Evolutionary conservation across 2,329 filamentous ascomycete genomes (phyloP), one percentile per base, ranked within the genome.

Genomic region (Penicillium frequentans): DNA sequence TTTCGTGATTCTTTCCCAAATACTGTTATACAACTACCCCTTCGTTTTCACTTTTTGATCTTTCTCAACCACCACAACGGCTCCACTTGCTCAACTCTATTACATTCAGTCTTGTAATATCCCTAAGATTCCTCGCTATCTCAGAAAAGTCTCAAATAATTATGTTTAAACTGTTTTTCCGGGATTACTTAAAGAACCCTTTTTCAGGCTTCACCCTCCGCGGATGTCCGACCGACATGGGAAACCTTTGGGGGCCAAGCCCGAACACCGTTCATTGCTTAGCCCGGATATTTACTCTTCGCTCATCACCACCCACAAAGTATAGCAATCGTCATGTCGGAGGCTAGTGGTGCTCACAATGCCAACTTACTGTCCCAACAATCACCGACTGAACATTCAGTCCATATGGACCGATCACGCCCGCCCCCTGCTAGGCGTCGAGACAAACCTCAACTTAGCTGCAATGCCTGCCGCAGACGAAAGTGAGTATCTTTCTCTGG

Each of bases 391-490:
- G 43, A 16, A 19, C 5, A 9, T 10, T 7, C 10, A 1, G 16
- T 13, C 27, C 24, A 13, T 27, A 5, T 11, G 8, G 24, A 13
- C 5, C 14, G 10, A 26, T 5, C 24, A n/a, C 43, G 24, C 3
- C 43, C 43, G 5, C 24, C 43, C 24, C 23, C 24, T n/a, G 23
- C 43, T n/a, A 46, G 29, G 21, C 46, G 46, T 49, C 46, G 46
- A n/a, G 46, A 49, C 46, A 49, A 49, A 16, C 46, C 46, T 23
- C 46, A 49, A 24, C 46, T 49, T 21, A 49, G 46, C 46, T 49
- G 46, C 29, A 49, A 35, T n/a, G 8, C 46, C 26, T 49, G 46
- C 27, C 26, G 46, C 8, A 31, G 27, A 27, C 46, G 46, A n/a
- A 49, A 49, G 46, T 49, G 13, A 49, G 46, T 33, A 8, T 21